Evolutionary conservation across 2,329 filamentous ascomycete species (phyloP), one percentile per base, ranked within the genome.

Genomic region (Talaromyces sp.): DNA sequence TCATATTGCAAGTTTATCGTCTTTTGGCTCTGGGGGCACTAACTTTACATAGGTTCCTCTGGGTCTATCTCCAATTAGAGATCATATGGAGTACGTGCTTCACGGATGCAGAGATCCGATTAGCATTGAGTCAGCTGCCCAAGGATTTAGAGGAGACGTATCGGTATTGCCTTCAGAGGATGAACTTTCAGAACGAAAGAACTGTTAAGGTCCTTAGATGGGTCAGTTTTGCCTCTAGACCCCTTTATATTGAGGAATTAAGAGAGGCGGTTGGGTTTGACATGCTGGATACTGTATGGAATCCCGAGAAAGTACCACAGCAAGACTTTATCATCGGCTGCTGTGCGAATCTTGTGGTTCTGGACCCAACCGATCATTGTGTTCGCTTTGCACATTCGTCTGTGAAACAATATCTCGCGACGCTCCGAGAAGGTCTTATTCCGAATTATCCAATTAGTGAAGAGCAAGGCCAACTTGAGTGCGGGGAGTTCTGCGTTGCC

Each of bases 311-410:
- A 33, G 63, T 68, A n/a, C 68, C 69, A 2, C 52, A 50, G 12
- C 55, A 8, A 14, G 61, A 67, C 11, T 62, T 67, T 52, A 23
- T 69, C 9, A 54, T 69, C 21, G 65, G 66, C 7, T 67, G 69
- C 57, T 68, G 66, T 62, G 65, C 67, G 14, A 70, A 70, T 44
- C 68, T 70, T 35, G 63, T 68, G n/a, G 59, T 67, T 6, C 25
- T 65, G 4, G 68, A 70, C 57, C 42, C 61, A 21, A 31, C 31
- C 6, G 66, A 70, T 44, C 9, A 61, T 9, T 65, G 61, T 56
- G 67, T 67, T 12, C 66, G 66, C n/a, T 69, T 70, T 57, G 67
- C 68, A 39, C 68, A 70, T 58, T 54, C 68, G 2, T 69, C 69
- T 1, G 65, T 70, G n/a, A 66, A 64, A n/a, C 58, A 66, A 56